Evolutionary conservation across 2,329 filamentous ascomycete genomes (phyloP).

Genomic region (Pseudocercospora macadamiae): DNA sequence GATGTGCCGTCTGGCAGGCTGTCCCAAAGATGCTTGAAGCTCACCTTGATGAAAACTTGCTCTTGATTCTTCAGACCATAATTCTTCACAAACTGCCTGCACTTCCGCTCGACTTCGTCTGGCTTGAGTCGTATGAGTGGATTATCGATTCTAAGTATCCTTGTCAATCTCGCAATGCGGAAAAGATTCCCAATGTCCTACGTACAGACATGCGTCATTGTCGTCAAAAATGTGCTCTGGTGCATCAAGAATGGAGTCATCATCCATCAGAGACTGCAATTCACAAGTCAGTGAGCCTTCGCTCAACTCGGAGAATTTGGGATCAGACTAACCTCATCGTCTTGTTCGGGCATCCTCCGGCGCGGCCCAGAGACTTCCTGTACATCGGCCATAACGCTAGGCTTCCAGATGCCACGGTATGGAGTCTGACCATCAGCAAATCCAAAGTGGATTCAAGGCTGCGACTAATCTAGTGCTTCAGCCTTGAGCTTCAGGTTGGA

Average conservation of each 20-base stretch:
- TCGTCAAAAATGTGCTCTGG: conserved; percentile 13
- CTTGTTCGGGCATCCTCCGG: background rate
- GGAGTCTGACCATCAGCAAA: background rate
- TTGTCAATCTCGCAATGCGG: background rate
- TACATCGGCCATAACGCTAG: conserved; percentile 1
- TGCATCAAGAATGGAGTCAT: conserved; percentile 8
- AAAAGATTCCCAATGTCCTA: too few relatives aligned
- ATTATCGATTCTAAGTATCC: conserved; percentile 24
- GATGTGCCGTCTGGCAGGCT: background rate
- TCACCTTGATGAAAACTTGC: conserved; percentile 26
- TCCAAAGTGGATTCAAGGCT: too few relatives aligned
- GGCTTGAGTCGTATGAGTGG: conserved; percentile 24
- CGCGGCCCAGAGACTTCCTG: conserved; percentile 4
- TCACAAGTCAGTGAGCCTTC: background rate
- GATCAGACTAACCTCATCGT: conserved; percentile 3
- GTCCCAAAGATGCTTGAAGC: background rate
- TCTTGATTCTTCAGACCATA: conserved; percentile 23
- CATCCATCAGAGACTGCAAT: background rate
- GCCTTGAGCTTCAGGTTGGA: background rate
- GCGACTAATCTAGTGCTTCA: background rate
- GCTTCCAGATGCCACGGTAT: background rate
- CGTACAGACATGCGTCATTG: conserved; percentile 2
- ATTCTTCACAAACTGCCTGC: conserved; percentile 19
- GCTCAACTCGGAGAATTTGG: background rate
- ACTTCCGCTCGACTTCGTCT: conserved; percentile 22